These are phyloP conservation scores for Nitzschia palea DNA, from an alignment of 108 stramenopile species.

Conservation along the genomic window DNA sequence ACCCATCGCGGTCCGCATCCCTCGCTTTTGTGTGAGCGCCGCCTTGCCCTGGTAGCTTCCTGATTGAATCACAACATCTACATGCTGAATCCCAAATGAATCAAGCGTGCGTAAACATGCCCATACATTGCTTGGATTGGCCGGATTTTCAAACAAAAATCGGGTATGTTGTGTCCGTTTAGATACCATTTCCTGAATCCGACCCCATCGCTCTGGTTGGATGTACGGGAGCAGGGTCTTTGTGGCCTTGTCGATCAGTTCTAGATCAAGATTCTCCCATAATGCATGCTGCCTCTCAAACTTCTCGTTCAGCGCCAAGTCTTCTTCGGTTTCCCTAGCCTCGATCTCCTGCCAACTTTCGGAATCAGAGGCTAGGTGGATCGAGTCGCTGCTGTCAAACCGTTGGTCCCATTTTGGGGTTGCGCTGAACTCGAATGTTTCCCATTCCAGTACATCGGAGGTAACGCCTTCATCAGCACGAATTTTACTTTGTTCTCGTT, in stretches of 20 bases:
- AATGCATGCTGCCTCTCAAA: conserved; percentile 7
- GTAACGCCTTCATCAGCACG: not conserved
- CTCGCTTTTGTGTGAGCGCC: conserved; percentile 67
- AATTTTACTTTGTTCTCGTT: not conserved
- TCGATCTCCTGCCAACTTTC: conserved; percentile 24
- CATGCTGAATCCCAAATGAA: conserved; percentile 82
- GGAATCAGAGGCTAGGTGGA: conserved; percentile 9
- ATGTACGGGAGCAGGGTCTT: conserved; percentile 49
- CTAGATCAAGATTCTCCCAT: conserved; percentile 27
- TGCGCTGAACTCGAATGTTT: conserved; percentile 42
- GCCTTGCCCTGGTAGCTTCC: conserved; percentile 65
- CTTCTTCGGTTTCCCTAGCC: conserved; percentile 28
- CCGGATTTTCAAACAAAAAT: conserved; percentile 93
- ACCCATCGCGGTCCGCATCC: conserved; percentile 83
- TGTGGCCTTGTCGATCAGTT: conserved; percentile 28
- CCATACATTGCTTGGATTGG: conserved; percentile 94
- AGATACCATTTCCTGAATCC: conserved; percentile 56
- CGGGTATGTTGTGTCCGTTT: conserved; percentile 58
- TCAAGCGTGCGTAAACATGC: conserved; percentile 94
- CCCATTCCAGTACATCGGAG: conserved; percentile 38
- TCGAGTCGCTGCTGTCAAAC: conserved; percentile 24
- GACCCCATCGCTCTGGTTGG: conserved; percentile 48
- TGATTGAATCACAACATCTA: conserved; percentile 67
- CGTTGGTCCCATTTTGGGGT: conserved; percentile 51
- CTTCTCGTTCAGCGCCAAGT: conserved; percentile 19